Evolutionary conservation across 2,329 filamentous ascomycete species (phyloP), one percentile per base, ranked within the genome.

Genomic region (Massarina eburnea): DNA sequence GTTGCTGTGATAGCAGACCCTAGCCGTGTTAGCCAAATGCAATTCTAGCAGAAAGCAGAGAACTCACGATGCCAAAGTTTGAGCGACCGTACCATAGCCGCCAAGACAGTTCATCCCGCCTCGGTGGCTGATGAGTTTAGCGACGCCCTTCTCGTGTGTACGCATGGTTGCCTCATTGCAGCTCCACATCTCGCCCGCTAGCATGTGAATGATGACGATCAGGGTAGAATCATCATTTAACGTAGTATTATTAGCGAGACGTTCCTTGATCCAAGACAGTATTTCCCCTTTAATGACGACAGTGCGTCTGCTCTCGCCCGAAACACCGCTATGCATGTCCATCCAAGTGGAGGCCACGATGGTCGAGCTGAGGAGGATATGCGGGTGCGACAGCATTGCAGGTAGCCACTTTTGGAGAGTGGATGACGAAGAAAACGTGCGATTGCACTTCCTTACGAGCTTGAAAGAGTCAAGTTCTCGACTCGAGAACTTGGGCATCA

Each of bases 171-270:
- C 46, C 38, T 70, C 64, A 20, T 66, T 57, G 33, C 58, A 61
- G n/a, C 43, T 58, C 57, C 60, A 63, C 52, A 66, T 60, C 36
- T 68, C 63, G 2, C 62, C 60, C 4, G 49, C 58, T 3, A 70
- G 39, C 2, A 68, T 40, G 39, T 68, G 62, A 1, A 67, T 20
- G 8, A 68, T 62, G 24, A 62, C 45, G 20, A 62, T 57, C 8
- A 70, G 52, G 0, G 65, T 68, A 10, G 53, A 39, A 35, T 66
- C 60, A 4, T 61, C 47, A 5, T 49, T 45, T 18, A 54, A 47
- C 3, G 39, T 45, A 1, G 12, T 41, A 4, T 51, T 22, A 14
- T 52, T 19, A 1, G 18, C 36, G 3, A 68, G 44, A 10, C 61
- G 51, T 19, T 59, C 43, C 15, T 60, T 65, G 44, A 67, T 52